Percentiles rank a stretch among this genome's conserved stretches.
These are phyloP conservation scores for Cunninghamia lanceolata DNA, from an alignment of 75 land plant species.

Conservation along the genomic window DNA sequence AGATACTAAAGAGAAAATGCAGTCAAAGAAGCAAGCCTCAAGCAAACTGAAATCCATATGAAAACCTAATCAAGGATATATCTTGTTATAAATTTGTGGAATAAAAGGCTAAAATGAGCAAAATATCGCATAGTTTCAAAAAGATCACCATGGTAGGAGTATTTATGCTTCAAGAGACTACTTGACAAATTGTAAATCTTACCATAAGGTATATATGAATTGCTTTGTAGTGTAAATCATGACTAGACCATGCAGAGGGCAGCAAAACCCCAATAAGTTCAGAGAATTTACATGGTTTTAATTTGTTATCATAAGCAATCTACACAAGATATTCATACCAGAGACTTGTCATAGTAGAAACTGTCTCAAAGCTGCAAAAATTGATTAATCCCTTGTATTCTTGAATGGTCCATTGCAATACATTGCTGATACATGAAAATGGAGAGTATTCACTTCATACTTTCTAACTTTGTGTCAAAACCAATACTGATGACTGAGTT, in stretches of 20 bases:
- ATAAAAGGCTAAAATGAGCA: neutral
- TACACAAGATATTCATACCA: slow-evolving; percentile 69
- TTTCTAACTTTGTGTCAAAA: slow-evolving; percentile 11
- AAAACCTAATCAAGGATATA: neutral
- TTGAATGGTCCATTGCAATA: neutral
- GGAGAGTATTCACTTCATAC: slow-evolving; percentile 60
- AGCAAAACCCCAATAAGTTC: slow-evolving; percentile 61
- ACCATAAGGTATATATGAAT: slow-evolving; percentile 57
- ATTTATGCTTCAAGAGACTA: neutral
- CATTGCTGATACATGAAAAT: slow-evolving; percentile 5
- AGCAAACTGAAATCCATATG: neutral
- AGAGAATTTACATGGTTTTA: slow-evolving; percentile 40
- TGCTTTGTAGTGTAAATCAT: slow-evolving; percentile 71
- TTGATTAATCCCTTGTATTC: slow-evolving; percentile 5
- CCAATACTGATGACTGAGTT: neutral
- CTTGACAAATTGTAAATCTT: slow-evolving; percentile 9
- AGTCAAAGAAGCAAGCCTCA: neutral
- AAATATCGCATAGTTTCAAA: neutral
- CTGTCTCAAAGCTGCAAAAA: slow-evolving; percentile 14
- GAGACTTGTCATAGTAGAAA: slow-evolving; percentile 41
- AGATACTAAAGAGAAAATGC: neutral
- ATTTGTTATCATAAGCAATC: slow-evolving; percentile 42
- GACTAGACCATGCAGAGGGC: slow-evolving; percentile 34
- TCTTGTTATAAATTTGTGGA: neutral
- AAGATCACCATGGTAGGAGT: neutral